Base-by-base conservation (phyloP, 169 alveolate species). In the Toxoplasma gondii region DNA sequence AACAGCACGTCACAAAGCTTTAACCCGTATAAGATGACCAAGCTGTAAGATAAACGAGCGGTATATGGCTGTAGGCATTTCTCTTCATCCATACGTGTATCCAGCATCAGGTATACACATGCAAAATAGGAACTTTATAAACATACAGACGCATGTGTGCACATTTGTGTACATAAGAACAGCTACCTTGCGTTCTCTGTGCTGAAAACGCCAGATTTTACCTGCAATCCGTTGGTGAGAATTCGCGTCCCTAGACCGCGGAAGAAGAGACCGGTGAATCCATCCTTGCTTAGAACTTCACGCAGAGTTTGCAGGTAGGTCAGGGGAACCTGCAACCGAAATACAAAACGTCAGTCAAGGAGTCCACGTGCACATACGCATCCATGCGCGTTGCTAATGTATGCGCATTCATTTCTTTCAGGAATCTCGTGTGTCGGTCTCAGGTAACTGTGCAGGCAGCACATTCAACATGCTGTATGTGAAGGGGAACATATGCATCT, bases 161-260 rank as follows among this genome's bases (percentile, higher is more conserved):
- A 64, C 22, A 16, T 64, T 22, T 64, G 22, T 64, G n/a, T 27
- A 64, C 74, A 64, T 19, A 64, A 19, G 1, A 1, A 4, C n/a
- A 64, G 24, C 1, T 64, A 64, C 1, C 7, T 64, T 12, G 22
- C n/a, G 74, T 64, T 10, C 74, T 1, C 74, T 7, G 4, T 12
- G 12, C 58, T 7, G 74, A 27, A 64, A 27, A 16, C 74, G 29
- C 7, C n/a, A 31, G 10, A 24, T 39, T n/a, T 4, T 80, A 92
- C 95, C 96, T 97, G 96, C 36, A 97, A 90, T 41, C 97, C 98
- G 93, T 97, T 97, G 88, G 98, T 97, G 70, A 97, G 93, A 70
- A 97, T 96, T 90, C 98, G 96, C 10, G 98, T 97, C 87, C 95
- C 96, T 87, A 97, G 95, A 0, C 98, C 98, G 45, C 98, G 96